Conservation (phyloP, 2,329 filamentous ascomycete species). For the Cladosporium sp. region DNA sequence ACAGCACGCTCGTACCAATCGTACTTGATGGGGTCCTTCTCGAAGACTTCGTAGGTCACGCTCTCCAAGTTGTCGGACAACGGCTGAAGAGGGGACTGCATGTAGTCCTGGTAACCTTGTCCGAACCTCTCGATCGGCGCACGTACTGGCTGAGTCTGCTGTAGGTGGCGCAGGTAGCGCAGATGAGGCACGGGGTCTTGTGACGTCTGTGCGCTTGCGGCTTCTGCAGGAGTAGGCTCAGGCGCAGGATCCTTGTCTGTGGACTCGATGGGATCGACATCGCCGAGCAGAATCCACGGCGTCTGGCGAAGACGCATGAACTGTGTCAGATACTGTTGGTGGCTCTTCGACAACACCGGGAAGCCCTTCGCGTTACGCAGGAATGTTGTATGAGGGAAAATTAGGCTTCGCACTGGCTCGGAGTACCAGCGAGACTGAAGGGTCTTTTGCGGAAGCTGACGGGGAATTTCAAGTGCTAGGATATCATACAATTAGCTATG, state of each 20-base stretch:
- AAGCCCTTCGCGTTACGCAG: conserved; percentile 60
- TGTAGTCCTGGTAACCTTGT: conserved; percentile 82
- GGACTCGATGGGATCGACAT: conserved; percentile 53
- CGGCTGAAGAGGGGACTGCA: conserved; percentile 92
- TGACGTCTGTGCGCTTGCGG: conserved; percentile 49
- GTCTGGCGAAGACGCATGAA: conserved; percentile 58
- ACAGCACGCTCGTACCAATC: conserved; percentile 90
- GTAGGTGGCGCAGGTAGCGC: conserved; percentile 80
- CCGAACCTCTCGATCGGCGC: conserved; percentile 66
- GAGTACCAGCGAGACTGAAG: conserved; percentile 64
- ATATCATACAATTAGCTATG: neutral
- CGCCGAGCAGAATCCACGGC: conserved; percentile 62
- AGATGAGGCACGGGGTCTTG: conserved; percentile 63
- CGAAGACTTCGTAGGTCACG: conserved; percentile 97
- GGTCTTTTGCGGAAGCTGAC: conserved; percentile 56
- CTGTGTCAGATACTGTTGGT: conserved; percentile 58
- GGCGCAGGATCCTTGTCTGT: neutral
- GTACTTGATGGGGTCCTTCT: conserved; percentile 97
- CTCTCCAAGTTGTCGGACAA: conserved; percentile 95
- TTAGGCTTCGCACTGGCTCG: conserved; percentile 60
- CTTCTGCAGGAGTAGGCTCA: conserved; percentile 68
- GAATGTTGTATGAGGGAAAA: conserved; percentile 55
- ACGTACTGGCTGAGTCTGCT: conserved; percentile 72
- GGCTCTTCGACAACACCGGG: conserved; percentile 58
- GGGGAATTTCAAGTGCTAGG: conserved; percentile 59